Conservation (phyloP, 768 basidiomycete genomes). For the Exsudoporus frostii region DNA sequence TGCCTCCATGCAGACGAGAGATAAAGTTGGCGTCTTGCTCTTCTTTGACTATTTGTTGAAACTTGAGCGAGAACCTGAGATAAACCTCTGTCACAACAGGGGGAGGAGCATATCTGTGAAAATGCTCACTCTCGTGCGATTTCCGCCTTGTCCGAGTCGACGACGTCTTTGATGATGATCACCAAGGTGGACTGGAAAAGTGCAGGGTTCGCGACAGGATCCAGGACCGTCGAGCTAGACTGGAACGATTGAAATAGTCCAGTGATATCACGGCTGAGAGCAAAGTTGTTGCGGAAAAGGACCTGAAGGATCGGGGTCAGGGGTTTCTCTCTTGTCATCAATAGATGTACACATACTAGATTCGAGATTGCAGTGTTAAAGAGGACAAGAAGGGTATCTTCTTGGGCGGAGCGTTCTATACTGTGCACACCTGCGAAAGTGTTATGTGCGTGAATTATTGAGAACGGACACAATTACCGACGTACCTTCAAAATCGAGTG, state of each 20-base stretch:
- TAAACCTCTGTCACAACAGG: neutral
- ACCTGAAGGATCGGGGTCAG: conserved; percentile 37
- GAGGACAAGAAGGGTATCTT: conserved; percentile 60
- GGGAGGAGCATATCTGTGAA: neutral
- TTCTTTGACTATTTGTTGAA: conserved; percentile 55
- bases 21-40: conserved; percentile 64
- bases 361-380: conserved; percentile 68
- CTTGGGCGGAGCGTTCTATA: conserved; percentile 60
- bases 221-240: conserved; percentile 51
- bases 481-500: conserved; percentile 63
- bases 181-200: conserved; percentile 57
- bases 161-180: conserved; percentile 69
- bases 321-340: neutral
- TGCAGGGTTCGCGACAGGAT: conserved; percentile 54
- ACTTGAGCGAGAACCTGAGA: conserved; percentile 52
- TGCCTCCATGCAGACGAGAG: conserved; percentile 52
- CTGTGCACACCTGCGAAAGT: conserved; percentile 53
- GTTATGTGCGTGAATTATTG: neutral
- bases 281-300: conserved; percentile 64
- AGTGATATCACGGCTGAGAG: conserved; percentile 57
- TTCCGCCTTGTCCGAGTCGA: conserved; percentile 57
- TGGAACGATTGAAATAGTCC: conserved; percentile 63
- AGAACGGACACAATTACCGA: no score
- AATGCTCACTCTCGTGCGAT: conserved; percentile 52
- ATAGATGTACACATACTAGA: conserved; percentile 36